Evolutionary conservation across 805 yeast genomes (phyloP), one percentile per base, ranked within the genome.

Genomic region (Saturnispora besseyi): DNA sequence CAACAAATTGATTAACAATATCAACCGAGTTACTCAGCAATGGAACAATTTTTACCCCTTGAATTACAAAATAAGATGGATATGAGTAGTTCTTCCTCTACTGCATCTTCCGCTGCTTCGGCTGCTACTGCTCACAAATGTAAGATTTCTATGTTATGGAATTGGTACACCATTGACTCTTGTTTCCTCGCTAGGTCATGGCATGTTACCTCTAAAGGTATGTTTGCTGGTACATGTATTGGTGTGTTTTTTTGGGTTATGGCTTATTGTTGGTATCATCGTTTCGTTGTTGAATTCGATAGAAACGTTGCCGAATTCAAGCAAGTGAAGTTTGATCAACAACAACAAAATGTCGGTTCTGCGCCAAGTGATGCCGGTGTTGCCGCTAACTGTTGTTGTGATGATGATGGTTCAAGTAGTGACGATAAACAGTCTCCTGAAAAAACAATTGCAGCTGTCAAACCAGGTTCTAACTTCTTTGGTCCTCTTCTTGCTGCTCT

Each of bases 151-250:
- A 82, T 82, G 88, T 63, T 79, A 52, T 83, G 88, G 87, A 83
- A 82, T 61, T 82, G 88, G 87, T 69, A 79, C 56, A 80, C 85
- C 0, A 71, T 81, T 29, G 81, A 82, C 55, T 67, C 82, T 5
- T 83, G 87, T 60, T 82, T 82, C 59, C 70, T 83, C 53, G 73
- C 86, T 7, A 68, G 62, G 42, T 66, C 81, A 30, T 82, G 89
- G 89, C 85, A 78, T 51, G 77, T 79, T 42, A 70, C 64, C 13
- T 68, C 80, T 2, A 68, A 67, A 49, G 83, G 82, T 1, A 79
- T 72, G 64, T 82, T 82, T 66, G 87, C 85, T 3, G 87, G 87
- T n/a, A 73, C 85, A 0, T 83, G 88, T 64, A 69, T 83, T 30
- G 87, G 87, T n/a, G 77, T 79, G 9, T 76, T 81, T 60, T 66